Evolutionary conservation across 1,284 basidiomycete genomes (phyloP), one percentile per base, ranked within the genome.

Genomic region (Pseudozyma thailandica): DNA sequence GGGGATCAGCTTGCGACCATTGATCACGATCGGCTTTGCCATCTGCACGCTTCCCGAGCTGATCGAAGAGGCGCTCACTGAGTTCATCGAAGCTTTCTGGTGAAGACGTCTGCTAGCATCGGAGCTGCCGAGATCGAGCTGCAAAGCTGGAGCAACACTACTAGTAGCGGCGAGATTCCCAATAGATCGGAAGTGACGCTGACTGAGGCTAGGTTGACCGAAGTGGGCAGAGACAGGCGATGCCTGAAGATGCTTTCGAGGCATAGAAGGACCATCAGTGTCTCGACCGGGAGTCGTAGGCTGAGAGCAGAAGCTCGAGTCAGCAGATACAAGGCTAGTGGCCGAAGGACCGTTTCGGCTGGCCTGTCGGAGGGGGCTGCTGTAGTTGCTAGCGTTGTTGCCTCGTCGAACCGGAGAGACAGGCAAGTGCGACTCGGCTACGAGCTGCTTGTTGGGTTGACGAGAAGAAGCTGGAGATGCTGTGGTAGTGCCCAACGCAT

Each of bases 1-100:
- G 13, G 61, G 65, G 20, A 72, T 59, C 43, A 65, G 46, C 52
- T 60, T 68, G 6, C 68, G 52, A 5, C 68, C 68, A 23, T 64
- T 64, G 45, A 71, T 57, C 13, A 60, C 27, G 16, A 70, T 43
- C 4, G 66, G 66, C 20, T 59, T 62, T 13, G 59, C 52, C 5
- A 38, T 48, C 28, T 57, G 56, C 10, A 60, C 48, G 27, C 59
- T 62, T 2, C 55, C 49, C 4, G 50, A 55, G 49, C 65, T 59
- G 5, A 46, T 43, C 31, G 61, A 71, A 1, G 66, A 70, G 9
- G 50, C 55, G 18, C 53, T 45, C 31, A 70, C 50, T 16, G 60
- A 63, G 12, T 23, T 33, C 48, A 56, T 33, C 25, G 68, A 71
- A 6, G 47, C 46, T 35, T 64, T 71, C 28, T 52, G 42, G 16